Evolutionary conservation across 2,329 filamentous ascomycete species (phyloP).

Genomic region (Alternaria viburni): DNA sequence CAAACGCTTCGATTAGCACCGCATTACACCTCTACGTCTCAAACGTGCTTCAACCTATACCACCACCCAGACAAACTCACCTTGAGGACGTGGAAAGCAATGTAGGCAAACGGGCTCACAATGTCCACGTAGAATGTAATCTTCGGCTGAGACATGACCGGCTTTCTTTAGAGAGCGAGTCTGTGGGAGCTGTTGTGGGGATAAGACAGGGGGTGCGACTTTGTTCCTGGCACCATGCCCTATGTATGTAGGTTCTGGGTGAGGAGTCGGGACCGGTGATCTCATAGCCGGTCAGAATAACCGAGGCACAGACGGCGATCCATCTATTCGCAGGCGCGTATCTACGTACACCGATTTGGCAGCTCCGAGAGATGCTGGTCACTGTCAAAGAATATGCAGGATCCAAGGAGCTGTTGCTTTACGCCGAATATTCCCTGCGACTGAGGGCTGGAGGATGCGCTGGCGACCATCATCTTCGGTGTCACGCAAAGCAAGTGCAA

Average conservation of each 20-base stretch:
- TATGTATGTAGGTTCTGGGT: background rate
- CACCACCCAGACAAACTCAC: slow-evolving; percentile 47
- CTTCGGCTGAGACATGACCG: slow-evolving; percentile 54
- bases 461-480: background rate
- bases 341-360: background rate
- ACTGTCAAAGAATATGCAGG: background rate
- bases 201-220: background rate
- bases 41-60: background rate
- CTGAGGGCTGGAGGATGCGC: background rate
- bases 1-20: background rate
- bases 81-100: slow-evolving; percentile 63
- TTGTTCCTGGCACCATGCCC: background rate
- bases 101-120: slow-evolving; percentile 66
- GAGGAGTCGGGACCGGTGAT: background rate
- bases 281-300: background rate
- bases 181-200: background rate
- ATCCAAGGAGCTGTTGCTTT: background rate
- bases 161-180: background rate
- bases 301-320: slow-evolving; percentile 1
- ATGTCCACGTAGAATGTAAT: slow-evolving; percentile 66
- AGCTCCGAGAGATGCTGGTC: background rate
- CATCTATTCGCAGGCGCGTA: background rate
- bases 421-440: background rate
- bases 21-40: background rate
- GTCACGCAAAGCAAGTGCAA: background rate